phyloP scores from a whole-genome alignment of 345 rosid genomes.

The Bruguiera gymnorhiza region DNA sequence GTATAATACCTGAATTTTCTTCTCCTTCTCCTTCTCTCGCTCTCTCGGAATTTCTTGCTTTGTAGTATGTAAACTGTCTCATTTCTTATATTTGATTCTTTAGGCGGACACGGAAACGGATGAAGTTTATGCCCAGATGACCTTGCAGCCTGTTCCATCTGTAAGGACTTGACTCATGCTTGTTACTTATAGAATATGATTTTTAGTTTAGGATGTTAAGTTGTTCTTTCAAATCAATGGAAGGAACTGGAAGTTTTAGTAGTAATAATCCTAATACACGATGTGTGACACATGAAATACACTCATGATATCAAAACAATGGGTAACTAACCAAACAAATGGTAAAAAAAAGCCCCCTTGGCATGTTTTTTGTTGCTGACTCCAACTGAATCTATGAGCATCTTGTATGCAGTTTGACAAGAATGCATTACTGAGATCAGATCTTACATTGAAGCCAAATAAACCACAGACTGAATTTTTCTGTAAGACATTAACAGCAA shows the following conservation, averaged over 20 bases:
- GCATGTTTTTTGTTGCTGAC: constrained; percentile 14
- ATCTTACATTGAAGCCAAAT: constrained; percentile 67
- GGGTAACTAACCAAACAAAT: background rate
- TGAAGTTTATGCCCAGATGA: constrained; percentile 98
- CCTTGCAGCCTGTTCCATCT: constrained; percentile 77
- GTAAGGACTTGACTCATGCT: constrained; percentile 37
- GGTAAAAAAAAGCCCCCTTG: background rate
- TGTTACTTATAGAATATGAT: constrained; percentile 8
- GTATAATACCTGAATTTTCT: constrained; percentile 33
- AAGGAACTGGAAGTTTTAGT: constrained; percentile 9
- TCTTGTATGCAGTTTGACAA: constrained; percentile 71
- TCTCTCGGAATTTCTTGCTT: background rate
- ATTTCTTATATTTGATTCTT: constrained; percentile 28
- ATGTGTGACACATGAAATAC: background rate
- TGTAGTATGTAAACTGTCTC: background rate
- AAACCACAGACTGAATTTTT: constrained; percentile 84
- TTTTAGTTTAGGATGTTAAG: constrained; percentile 5
- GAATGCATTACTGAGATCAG: constrained; percentile 85
- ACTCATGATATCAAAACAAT: background rate
- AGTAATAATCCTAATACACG: background rate
- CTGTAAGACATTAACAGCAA: constrained; percentile 93
- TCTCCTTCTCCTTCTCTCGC: background rate
- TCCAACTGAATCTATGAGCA: constrained; percentile 24
- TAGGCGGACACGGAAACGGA: constrained; percentile 97
- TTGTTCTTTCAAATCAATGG: constrained; percentile 12